Evolutionary conservation across 1,139 yeast species (phyloP).

Genomic region (Waltiozyma sp.): DNA sequence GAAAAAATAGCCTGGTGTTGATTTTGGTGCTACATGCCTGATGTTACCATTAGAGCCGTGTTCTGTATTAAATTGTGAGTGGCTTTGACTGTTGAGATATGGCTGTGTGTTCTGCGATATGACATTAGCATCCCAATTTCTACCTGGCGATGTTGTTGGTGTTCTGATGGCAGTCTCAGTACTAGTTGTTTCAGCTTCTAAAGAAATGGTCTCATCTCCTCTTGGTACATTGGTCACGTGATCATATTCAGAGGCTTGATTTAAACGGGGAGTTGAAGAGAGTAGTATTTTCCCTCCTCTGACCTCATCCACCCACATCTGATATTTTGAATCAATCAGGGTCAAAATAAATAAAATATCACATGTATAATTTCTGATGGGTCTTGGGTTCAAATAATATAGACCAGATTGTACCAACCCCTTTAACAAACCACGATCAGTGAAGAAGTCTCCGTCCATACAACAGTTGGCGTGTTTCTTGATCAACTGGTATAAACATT

Average conservation of each 20-base stretch:
- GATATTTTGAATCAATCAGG: not conserved
- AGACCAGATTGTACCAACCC: constrained; percentile 18
- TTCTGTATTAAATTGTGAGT: not conserved
- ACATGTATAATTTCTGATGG: not conserved
- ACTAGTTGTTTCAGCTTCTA: not conserved
- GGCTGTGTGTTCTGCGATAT: not conserved
- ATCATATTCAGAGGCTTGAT: not conserved
- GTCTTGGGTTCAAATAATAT: not conserved
- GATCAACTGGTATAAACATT: constrained; percentile 21
- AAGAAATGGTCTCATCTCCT: not conserved
- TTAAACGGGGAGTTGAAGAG: not conserved
- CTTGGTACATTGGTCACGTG: not conserved
- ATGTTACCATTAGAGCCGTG: not conserved
- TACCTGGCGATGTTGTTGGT: not conserved
- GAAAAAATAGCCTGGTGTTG: not conserved
- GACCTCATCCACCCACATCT: not conserved
- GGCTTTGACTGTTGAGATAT: no score
- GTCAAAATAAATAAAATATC: not conserved
- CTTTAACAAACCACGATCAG: constrained; percentile 21
- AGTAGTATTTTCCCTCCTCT: not conserved
- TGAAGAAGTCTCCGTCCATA: constrained; percentile 24
- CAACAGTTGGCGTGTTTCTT: constrained; percentile 27
- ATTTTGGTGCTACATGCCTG: not conserved
- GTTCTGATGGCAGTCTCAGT: not conserved
- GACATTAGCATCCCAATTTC: not conserved